phyloP scores from a whole-genome alignment of 495 filamentous ascomycete genomes.

The Elasticomyces elasticus region DNA sequence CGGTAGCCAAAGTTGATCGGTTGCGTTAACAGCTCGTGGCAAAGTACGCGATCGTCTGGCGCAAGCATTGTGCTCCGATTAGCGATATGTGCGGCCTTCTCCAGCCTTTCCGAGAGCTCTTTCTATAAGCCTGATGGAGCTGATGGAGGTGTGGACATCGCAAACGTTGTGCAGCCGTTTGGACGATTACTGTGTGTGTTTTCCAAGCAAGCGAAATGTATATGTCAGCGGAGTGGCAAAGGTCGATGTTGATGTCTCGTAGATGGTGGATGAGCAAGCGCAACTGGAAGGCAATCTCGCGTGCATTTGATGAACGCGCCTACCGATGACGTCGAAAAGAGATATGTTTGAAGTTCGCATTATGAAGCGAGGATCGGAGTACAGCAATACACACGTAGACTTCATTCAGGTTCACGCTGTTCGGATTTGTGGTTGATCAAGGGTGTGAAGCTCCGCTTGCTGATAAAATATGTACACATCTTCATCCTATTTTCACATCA shows the following conservation, averaged over 20 bases:
- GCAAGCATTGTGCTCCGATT: conserved; percentile 34
- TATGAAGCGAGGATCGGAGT: no score
- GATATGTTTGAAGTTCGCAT: no score
- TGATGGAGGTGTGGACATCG: neutral
- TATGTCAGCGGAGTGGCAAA: no score
- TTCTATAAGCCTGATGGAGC: no score
- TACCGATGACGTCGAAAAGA: neutral
- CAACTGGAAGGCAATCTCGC: neutral
- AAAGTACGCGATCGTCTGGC: conserved; percentile 71
- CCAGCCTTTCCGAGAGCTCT: neutral
- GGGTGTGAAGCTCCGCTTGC: neutral
- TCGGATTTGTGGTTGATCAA: neutral
- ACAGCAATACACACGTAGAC: no score
- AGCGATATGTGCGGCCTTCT: neutral
- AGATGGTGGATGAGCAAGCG: no score
- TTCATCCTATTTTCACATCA: neutral
- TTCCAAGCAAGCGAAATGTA: no score
- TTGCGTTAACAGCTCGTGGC: conserved; percentile 59
- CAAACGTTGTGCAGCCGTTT: no score
- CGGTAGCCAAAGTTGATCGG: conserved; percentile 57
- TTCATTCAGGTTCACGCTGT: no score
- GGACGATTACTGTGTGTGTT: no score
- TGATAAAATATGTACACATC: neutral
- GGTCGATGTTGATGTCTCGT: neutral
- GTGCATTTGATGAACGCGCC: neutral